Evolutionary conservation across 176 grass and related monocot genomes (phyloP).

Genomic region (Canna indica): DNA sequence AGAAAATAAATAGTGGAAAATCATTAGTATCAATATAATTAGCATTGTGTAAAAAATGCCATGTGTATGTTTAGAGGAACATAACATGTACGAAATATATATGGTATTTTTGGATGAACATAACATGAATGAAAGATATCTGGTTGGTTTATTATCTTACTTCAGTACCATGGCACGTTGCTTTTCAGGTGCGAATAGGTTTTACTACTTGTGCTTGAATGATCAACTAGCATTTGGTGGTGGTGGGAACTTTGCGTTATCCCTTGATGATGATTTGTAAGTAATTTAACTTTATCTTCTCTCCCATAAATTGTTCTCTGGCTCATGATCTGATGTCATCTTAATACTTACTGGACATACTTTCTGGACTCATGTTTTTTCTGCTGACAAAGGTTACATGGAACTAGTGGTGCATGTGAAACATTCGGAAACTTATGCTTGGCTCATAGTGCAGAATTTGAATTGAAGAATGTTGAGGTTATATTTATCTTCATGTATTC

Average conservation of each 20-base stretch:
- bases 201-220: constrained; percentile 83
- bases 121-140: background rate
- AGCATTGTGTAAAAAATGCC: background rate
- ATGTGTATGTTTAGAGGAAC: background rate
- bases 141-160: constrained; percentile 6
- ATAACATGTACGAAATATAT: background rate
- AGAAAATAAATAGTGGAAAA: no score
- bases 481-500: background rate
- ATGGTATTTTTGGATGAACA: background rate
- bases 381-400: constrained; percentile 53
- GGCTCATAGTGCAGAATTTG: constrained; percentile 67
- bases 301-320: background rate
- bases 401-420: constrained; percentile 69
- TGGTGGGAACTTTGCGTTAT: constrained; percentile 60
- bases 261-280: constrained; percentile 87
- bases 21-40: no score
- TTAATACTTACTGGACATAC: background rate
- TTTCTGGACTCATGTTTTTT: constrained; percentile 6
- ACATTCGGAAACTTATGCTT: constrained; percentile 88
- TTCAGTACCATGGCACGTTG: constrained; percentile 14
- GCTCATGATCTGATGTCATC: background rate
- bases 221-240: constrained; percentile 83
- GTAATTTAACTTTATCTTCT: constrained; percentile 13
- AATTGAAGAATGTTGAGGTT: constrained; percentile 71
- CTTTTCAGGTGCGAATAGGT: constrained; percentile 68